A percentile compares a stretch with the other conserved stretches of the same genome.
These are phyloP conservation scores for Neurospora terricola DNA, from an alignment of 495 filamentous ascomycete genomes.

Conservation along the genomic window DNA sequence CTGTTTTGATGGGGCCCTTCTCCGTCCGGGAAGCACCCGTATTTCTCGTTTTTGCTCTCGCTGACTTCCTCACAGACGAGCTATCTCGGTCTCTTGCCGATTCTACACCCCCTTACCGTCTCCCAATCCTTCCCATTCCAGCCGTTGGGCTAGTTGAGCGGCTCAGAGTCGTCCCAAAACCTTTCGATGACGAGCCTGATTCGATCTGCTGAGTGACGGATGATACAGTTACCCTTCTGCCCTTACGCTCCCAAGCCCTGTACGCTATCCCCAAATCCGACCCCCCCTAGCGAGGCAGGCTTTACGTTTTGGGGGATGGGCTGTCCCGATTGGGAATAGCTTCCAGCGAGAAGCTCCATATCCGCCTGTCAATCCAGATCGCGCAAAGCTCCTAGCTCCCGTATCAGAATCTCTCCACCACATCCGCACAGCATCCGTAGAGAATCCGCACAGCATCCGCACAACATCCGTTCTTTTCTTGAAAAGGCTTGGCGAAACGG, in stretches of 20 bases:
- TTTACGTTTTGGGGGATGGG: not conserved
- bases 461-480: not conserved
- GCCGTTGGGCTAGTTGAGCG: not conserved
- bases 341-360: not conserved
- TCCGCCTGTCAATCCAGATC: not conserved
- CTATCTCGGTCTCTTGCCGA: not conserved
- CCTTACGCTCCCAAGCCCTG: not conserved
- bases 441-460: not conserved
- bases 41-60: not conserved
- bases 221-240: not conserved
- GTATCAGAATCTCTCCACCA: not conserved
- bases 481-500: not conserved
- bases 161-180: not conserved
- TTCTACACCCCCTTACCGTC: not conserved
- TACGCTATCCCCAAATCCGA: not conserved
- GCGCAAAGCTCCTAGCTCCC: not conserved
- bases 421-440: not conserved
- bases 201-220: not conserved
- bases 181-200: not conserved
- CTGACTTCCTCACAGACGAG: not conserved
- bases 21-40: not conserved
- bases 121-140: not conserved
- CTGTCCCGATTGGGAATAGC: not conserved
- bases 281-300: not conserved
- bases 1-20: not conserved